Evolutionary conservation across 2,329 filamentous ascomycete species (phyloP).

Genomic region (Hypoxylon sp.): DNA sequence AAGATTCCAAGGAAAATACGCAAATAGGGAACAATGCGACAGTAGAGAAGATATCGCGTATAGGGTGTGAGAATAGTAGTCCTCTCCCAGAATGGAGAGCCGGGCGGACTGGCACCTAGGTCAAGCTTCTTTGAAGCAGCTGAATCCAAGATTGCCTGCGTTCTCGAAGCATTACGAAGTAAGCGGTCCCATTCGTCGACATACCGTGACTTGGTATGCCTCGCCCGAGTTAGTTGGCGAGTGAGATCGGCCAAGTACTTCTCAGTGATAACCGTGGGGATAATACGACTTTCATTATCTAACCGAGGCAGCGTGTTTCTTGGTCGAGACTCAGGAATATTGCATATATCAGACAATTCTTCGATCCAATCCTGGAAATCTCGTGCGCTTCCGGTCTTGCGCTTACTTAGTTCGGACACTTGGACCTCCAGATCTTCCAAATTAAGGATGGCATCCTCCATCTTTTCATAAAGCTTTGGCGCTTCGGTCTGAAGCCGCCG

Average conservation of each 20-base stretch:
- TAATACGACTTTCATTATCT: conserved; percentile 61
- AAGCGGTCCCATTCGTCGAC: conserved; percentile 87
- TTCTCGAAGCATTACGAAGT: conserved; percentile 79
- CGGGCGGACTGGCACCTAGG: conserved; percentile 73
- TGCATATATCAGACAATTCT: conserved; percentile 85
- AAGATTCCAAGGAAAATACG: conserved; percentile 76
- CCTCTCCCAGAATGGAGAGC: conserved; percentile 68
- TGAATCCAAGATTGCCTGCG: conserved; percentile 88
- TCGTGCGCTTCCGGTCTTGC: conserved; percentile 82
- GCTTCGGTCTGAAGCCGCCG: conserved; percentile 83
- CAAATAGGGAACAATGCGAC: conserved; percentile 78
- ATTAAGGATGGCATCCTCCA: conserved; percentile 85
- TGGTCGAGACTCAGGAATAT: conserved; percentile 74
- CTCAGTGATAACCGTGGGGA: conserved; percentile 90
- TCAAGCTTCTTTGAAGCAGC: conserved; percentile 84
- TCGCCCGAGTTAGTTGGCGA: conserved; percentile 82
- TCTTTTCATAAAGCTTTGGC: conserved; percentile 85
- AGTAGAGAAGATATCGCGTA: conserved; percentile 83
- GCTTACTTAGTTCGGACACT: conserved; percentile 81
- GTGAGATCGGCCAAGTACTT: conserved; percentile 94
- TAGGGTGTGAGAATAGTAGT: conserved; percentile 81
- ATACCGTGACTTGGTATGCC: conserved; percentile 87
- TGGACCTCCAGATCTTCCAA: conserved; percentile 87
- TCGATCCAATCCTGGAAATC: conserved; percentile 96
- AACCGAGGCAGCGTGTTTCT: conserved; percentile 60